Evolutionary conservation across 2,329 filamentous ascomycete genomes (phyloP), one percentile per base, ranked within the genome.

Genomic region (Coniochaeta pulveracea): DNA sequence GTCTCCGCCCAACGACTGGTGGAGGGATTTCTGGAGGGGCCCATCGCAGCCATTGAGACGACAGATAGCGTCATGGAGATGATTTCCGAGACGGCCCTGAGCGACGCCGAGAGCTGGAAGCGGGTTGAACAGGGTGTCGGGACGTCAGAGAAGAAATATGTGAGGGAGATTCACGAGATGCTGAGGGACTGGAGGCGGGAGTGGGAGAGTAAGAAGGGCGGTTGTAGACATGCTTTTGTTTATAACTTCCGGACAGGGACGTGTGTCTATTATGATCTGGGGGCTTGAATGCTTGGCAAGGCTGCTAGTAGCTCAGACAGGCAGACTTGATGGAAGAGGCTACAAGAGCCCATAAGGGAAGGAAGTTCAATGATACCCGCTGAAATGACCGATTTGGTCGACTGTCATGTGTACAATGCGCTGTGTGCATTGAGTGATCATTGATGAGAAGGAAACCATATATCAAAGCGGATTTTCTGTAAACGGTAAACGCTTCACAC

Each of bases 191-290:
- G 63, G 73, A 73, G 51, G 56, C 63, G 43, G 58, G 69, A 52
- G 64, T 77, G 63, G 58, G 68, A 61, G 61, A 58, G 43, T 38
- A 62, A 63, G 41, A 52, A 64, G 4, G 70, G 66, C 7, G 68
- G 70, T 16, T n/a, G n/a, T n/a, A 69, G 72, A 29, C 83, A 88
- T 51, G 82, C 84, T 9, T 93, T 93, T 57, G 72, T 95, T 34
- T 94, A 93, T 58, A 94, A 94, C 48, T 94, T 93, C 47, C 68
- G 86, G 38, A 93, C 85, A 8, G 83, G 81, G 0, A 79, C 71
- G 37, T 88, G 84, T 52, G 69, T 94, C 33, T 85, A 89, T 51
- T 94, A 94, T 55, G 86, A 94, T 56, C 57, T 95, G 26, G 63
- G 61, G 19, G 56, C 52, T n/a, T 66, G 46, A 45, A 14, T n/a